These are phyloP conservation scores for Lentinula novae-zelandiae DNA, from an alignment of 1,284 basidiomycete genomes.

Conservation along the genomic window DNA sequence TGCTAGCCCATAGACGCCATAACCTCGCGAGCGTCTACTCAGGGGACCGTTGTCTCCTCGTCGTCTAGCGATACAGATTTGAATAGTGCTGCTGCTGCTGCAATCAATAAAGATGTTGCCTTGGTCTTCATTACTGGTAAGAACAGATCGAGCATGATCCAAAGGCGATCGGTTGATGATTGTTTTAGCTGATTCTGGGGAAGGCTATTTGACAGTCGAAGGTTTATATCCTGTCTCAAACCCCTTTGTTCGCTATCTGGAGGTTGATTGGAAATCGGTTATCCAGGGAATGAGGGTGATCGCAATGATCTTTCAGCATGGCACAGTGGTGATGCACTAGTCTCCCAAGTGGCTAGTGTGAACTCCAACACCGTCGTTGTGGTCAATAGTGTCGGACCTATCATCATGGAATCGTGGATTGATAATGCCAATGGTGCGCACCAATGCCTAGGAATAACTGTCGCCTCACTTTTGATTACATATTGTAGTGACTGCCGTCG, in stretches of 20 bases:
- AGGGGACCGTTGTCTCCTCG: conserved; percentile 38
- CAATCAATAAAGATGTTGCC: conserved; percentile 44
- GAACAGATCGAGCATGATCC: background rate
- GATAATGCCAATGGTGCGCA: conserved; percentile 52
- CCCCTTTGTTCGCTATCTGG: background rate
- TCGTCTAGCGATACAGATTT: conserved; percentile 54
- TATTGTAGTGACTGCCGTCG: conserved; percentile 45
- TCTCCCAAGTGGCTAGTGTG: conserved; percentile 44
- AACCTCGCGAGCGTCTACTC: conserved; percentile 32
- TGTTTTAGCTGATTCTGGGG: conserved; percentile 41
- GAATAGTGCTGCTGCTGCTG: conserved; percentile 36
- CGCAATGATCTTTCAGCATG: conserved; percentile 68
- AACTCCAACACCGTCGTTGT: conserved; percentile 74
- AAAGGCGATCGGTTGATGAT: conserved; percentile 27
- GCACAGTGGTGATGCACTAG: conserved; percentile 65
- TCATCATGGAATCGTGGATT: conserved; percentile 67
- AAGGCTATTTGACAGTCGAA: conserved; percentile 60
- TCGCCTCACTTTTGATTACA: background rate
- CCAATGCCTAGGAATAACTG: background rate
- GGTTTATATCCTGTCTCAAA: conserved; percentile 19
- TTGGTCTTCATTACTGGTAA: conserved; percentile 58
- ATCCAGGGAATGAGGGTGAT: conserved; percentile 53
- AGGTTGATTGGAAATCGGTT: background rate
- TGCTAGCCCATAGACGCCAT: conserved; percentile 41
- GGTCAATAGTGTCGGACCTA: conserved; percentile 69